Conservation (phyloP, 768 basidiomycete species). For the Pleurotus tuber-regium region DNA sequence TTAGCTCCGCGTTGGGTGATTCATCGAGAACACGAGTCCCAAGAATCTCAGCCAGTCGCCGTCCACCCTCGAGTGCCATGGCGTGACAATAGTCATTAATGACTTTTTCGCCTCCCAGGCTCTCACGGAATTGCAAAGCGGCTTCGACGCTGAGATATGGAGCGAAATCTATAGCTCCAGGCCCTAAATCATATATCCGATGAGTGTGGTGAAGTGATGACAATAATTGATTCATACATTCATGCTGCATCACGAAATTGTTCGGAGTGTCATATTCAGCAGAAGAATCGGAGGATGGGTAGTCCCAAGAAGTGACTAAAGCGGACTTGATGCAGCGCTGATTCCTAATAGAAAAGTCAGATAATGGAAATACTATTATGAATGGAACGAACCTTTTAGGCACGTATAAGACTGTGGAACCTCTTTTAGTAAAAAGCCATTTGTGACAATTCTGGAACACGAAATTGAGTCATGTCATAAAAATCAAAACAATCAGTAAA, state of each 20-base stretch:
- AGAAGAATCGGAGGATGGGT: constrained; percentile 45
- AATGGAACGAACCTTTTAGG: constrained; percentile 21
- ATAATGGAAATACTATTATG: not conserved
- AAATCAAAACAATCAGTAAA: constrained; percentile 2
- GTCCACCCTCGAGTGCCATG: constrained; percentile 68
- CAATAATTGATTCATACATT: constrained; percentile 32
- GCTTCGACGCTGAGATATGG: constrained; percentile 49
- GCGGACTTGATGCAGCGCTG: constrained; percentile 60
- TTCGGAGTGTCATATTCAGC: constrained; percentile 17
- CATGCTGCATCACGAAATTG: constrained; percentile 50
- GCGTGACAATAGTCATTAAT: constrained; percentile 71
- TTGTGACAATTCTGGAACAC: constrained; percentile 68
- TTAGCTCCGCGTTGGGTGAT: constrained; percentile 45
- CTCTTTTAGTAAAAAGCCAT: constrained; percentile 63
- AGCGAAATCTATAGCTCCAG: constrained; percentile 57
- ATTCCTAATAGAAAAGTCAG: constrained; percentile 39
- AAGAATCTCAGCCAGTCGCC: constrained; percentile 52
- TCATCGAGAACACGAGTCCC: constrained; percentile 61
- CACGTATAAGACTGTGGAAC: constrained; percentile 49
- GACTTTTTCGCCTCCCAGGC: constrained; percentile 71
- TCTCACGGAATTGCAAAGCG: constrained; percentile 72
- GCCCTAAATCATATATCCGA: constrained; percentile 42
- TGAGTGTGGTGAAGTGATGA: not conserved
- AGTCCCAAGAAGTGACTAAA: constrained; percentile 54
- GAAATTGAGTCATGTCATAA: not conserved